Evolutionary conservation across 225 moss, liverwort and hornwort genomes (phyloP).

Genomic region (Thuidium tamariscinum): DNA sequence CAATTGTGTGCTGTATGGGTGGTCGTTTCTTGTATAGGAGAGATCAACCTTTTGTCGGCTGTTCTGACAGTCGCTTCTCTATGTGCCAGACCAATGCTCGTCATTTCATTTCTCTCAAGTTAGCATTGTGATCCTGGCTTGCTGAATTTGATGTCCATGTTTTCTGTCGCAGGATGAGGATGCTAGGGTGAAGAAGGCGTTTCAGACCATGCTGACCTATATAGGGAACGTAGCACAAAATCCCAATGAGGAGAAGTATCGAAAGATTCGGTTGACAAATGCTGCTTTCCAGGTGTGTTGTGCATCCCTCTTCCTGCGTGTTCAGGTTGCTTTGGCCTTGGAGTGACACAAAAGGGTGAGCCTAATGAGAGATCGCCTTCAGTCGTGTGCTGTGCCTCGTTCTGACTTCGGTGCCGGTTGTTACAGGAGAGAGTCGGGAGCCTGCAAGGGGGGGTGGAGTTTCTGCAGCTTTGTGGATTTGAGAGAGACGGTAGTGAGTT

Average conservation of each 20-base stretch:
- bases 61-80: background rate
- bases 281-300: constrained; percentile 71
- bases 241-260: constrained; percentile 83
- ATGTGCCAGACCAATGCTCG: background rate
- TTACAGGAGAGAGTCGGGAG: constrained; percentile 90
- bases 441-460: constrained; percentile 62
- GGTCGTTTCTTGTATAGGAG: background rate
- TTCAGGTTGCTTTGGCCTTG: background rate
- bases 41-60: background rate
- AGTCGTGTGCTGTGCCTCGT: background rate
- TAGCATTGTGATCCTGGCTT: background rate
- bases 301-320: background rate
- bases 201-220: constrained; percentile 91
- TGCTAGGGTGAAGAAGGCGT: constrained; percentile 75
- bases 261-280: constrained; percentile 89
- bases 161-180: constrained; percentile 58
- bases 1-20: background rate
- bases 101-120: background rate
- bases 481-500: constrained; percentile 66
- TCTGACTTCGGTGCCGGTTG: background rate
- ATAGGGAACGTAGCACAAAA: constrained; percentile 70
- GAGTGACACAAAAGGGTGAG: background rate
- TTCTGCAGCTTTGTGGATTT: constrained; percentile 83
- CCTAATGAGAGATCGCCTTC: background rate
- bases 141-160: background rate